Base-by-base conservation (phyloP, 73 alveolate genomes). In the Paramecium sexaurelia region DNA sequence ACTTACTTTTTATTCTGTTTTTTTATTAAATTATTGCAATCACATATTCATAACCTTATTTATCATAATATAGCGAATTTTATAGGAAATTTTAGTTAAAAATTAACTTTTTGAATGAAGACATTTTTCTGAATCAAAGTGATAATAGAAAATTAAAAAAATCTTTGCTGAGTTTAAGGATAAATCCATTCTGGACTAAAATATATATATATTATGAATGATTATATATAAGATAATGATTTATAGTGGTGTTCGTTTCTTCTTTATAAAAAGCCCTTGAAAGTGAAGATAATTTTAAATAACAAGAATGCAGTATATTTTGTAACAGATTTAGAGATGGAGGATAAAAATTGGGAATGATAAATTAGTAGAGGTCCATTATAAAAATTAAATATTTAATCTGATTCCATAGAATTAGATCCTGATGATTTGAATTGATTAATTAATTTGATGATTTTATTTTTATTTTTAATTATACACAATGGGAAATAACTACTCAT, bases 291-390 rank as follows among this genome's bases (percentile, higher is more conserved):
- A 3, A 78, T 78, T 71, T 40, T 17, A 78, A 45, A 45, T 39
- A 39, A 40, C 13, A 15, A 78, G 19, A 41, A 41, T 41, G 27
- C 41, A 10, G 71, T 78, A 29, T 78, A 78, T n/a, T 78, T 78
- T 78, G 90, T 78, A 11, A 78, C 90, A 29, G 90, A 47, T 2
- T 24, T 78, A 11, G 90, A 78, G 15, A 39, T 29, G 43, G 75
- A 78, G 8, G 90, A 40, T 24, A 40, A 17, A 11, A 41, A 40
- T 78, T 78, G 73, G 90, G 68, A 41, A 39, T 78, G 19, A 33
- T 24, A 39, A 41, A 24, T 78, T 19, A 17, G 26, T 22, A 37
- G 68, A 39, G 73, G 75, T 5, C 90, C 68, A 41, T 43, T 78
- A 33, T 40, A 39, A 45, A 20, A 45, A 43, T 78, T 37, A 41